Conservation (phyloP, 805 yeast genomes). For the Nakazawaea holstii region DNA sequence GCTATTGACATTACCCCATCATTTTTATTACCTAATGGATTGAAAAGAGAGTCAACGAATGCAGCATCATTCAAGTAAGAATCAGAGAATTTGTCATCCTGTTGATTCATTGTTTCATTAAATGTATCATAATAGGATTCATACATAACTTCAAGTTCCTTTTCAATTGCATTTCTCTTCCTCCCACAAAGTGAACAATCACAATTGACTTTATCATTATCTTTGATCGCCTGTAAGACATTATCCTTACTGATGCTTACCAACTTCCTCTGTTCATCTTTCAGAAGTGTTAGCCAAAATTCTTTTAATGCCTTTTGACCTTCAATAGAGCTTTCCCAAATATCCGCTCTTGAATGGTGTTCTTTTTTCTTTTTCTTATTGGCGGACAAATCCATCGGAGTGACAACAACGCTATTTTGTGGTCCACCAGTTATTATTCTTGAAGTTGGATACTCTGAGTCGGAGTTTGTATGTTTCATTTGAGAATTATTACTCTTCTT, state of each 20-base stretch:
- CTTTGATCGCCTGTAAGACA: slow-evolving; percentile 58
- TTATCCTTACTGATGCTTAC: slow-evolving; percentile 65
- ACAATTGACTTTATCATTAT: slow-evolving; percentile 54
- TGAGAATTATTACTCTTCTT: slow-evolving; percentile 17
- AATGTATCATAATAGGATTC: slow-evolving; percentile 53
- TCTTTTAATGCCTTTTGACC: slow-evolving; percentile 46
- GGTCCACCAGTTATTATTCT: slow-evolving; percentile 65
- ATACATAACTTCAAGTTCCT: slow-evolving; percentile 70
- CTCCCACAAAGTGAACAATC: slow-evolving; percentile 77
- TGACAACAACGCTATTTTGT: slow-evolving; percentile 68
- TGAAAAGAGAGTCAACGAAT: slow-evolving; percentile 7
- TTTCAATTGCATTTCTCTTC: slow-evolving; percentile 64
- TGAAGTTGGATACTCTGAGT: slow-evolving; percentile 65
- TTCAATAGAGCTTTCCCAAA: slow-evolving; percentile 44
- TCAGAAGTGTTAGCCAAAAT: slow-evolving; percentile 63
- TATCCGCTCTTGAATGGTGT: slow-evolving; percentile 15
- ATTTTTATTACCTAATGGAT: slow-evolving; percentile 16
- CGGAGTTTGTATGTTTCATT: slow-evolving; percentile 48
- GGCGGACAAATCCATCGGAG: slow-evolving; percentile 30
- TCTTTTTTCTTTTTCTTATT: slow-evolving; percentile 2
- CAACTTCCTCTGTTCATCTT: slow-evolving; percentile 55
- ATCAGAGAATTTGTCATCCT: background rate
- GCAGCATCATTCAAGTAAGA: background rate
- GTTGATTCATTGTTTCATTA: background rate
- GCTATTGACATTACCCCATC: slow-evolving; percentile 58